Conservation (phyloP, 2,329 filamentous ascomycete species). For the Chaetomium sp. region DNA sequence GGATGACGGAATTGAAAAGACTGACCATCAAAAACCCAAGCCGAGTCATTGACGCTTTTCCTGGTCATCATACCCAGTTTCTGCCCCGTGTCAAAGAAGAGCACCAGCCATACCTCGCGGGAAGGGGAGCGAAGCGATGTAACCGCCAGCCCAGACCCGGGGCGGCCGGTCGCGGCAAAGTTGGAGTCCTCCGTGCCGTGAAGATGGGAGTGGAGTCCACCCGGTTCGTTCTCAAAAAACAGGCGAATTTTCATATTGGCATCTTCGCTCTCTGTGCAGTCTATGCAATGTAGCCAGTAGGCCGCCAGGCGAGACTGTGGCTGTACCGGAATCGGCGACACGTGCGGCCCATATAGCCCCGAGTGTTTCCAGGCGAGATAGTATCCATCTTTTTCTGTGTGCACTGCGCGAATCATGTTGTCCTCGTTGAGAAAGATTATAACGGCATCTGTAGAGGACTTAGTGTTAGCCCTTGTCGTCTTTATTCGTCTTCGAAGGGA, state of each 20-base stretch:
- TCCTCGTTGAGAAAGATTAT: not conserved
- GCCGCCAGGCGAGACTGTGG: not conserved
- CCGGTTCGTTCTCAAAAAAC: not conserved
- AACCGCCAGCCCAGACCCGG: not conserved
- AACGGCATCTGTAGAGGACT: not conserved
- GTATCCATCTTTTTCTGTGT: not conserved
- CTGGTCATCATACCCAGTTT: constrained; percentile 1
- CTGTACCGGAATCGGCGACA: not conserved
- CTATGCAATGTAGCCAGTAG: not conserved
- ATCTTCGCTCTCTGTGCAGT: not conserved
- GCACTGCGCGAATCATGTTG: not conserved
- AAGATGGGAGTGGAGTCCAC: not conserved
- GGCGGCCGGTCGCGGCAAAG: not conserved
- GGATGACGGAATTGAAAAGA: not conserved
- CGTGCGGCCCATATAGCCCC: not conserved
- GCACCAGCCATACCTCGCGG: not conserved
- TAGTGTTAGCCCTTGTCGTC: not conserved
- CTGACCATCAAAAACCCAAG: not conserved
- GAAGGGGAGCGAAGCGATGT: not conserved
- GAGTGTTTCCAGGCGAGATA: not conserved
- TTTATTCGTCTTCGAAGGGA: no score
- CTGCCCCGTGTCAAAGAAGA: not conserved
- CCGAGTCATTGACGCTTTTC: not conserved
- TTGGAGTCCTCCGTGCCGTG: not conserved
- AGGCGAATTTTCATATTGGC: not conserved